A percentile compares a stretch with the other conserved stretches of the same genome.
phyloP scores from a whole-genome alignment of 352 stramenopile genomes.

The Elongisporangium anandrum region DNA sequence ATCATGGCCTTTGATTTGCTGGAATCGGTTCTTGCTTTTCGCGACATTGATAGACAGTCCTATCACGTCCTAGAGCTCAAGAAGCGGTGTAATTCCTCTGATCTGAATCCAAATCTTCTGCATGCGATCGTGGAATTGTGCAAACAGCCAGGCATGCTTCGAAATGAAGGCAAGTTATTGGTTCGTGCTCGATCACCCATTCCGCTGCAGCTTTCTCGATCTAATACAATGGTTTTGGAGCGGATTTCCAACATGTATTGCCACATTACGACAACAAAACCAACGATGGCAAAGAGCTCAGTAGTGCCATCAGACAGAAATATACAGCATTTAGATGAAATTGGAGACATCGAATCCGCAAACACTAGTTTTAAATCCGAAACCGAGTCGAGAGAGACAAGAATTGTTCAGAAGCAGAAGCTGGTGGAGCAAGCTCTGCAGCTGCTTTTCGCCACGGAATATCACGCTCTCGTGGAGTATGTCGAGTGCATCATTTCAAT shows the following conservation, averaged over 20 bases:
- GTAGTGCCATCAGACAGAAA: not conserved
- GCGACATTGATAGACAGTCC: not conserved
- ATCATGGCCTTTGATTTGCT: conserved; percentile 18
- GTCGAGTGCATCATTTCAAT: conserved; percentile 21
- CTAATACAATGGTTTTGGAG: not conserved
- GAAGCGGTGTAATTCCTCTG: not conserved
- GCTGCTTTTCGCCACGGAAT: conserved; percentile 16
- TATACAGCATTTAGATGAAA: too few species aligned
- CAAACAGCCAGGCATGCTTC: not conserved
- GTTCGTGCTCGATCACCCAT: not conserved
- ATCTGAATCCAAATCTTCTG: not conserved
- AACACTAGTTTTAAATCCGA: too few species aligned
- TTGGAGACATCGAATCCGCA: too few species aligned
- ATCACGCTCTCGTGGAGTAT: conserved; percentile 20
- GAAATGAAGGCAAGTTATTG: not conserved
- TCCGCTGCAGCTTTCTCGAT: not conserved
- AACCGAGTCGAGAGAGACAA: too few species aligned
- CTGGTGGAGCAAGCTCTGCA: not conserved
- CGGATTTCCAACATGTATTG: not conserved
- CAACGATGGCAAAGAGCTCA: not conserved
- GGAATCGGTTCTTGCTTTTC: not conserved
- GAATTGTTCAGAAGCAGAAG: not conserved
- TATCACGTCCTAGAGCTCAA: not conserved
- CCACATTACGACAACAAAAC: not conserved
- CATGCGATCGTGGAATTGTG: not conserved